Percentiles rank a stretch among this genome's conserved stretches.
Evolutionary conservation across 2,329 filamentous ascomycete species (phyloP).

Genomic region (Leptographium flavum): DNA sequence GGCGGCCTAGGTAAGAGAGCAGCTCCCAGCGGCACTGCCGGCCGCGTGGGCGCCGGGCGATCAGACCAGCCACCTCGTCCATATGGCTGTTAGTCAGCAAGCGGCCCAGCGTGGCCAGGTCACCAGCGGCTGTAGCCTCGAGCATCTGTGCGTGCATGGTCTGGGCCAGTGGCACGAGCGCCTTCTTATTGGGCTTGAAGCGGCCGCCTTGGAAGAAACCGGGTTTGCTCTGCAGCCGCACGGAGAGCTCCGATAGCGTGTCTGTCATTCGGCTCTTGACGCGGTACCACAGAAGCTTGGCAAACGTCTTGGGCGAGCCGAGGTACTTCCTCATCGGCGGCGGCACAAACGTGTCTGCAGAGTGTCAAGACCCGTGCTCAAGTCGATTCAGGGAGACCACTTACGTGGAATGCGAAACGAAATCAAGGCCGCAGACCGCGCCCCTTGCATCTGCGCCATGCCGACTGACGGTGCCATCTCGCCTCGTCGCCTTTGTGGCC

Average conservation of each 20-base stretch:
- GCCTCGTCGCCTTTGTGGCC: background rate
- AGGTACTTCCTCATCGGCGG: conserved; percentile 24
- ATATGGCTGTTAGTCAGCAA: conserved; percentile 39
- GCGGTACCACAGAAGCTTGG: conserved; percentile 23
- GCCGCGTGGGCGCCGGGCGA: conserved; percentile 33
- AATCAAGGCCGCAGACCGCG: conserved; percentile 2
- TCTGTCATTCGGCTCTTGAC: conserved; percentile 22
- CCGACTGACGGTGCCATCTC: conserved; percentile 7
- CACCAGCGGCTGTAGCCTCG: conserved; percentile 43
- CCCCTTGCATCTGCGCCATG: conserved; percentile 1
- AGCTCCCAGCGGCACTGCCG: conserved; percentile 40
- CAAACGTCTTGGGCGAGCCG: conserved; percentile 14
- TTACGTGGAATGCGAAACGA: conserved; percentile 10
- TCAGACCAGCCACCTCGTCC: conserved; percentile 33
- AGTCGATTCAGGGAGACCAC: background rate
- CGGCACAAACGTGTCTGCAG: conserved; percentile 32
- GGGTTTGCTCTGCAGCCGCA: conserved; percentile 32
- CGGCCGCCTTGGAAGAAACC: conserved; percentile 24
- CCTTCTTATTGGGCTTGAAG: conserved; percentile 27
- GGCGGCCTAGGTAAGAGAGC: conserved; percentile 31
- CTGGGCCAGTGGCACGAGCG: conserved; percentile 37
- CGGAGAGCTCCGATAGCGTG: conserved; percentile 22
- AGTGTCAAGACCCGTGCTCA: background rate
- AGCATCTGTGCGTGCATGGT: conserved; percentile 48
- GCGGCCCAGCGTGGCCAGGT: conserved; percentile 32